Percentiles rank a stretch among this genome's conserved stretches.
These are phyloP conservation scores for Ceratocystis alfenasii DNA, from an alignment of 2,329 filamentous ascomycete species.

Conservation along the genomic window DNA sequence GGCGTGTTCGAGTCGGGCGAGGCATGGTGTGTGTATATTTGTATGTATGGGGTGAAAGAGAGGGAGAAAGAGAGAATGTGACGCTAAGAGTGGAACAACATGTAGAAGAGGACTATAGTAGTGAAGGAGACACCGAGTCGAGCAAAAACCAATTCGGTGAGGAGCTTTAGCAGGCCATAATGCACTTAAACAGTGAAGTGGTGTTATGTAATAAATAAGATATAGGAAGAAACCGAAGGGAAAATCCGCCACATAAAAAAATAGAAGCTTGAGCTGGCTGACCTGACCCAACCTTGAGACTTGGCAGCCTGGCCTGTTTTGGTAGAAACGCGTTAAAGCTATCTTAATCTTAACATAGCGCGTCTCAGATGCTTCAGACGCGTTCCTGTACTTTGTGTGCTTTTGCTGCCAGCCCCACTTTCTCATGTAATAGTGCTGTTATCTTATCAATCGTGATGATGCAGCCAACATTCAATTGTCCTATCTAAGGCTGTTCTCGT, in stretches of 20 bases:
- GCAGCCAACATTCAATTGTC: background rate
- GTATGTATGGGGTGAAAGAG: background rate
- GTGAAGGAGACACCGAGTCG: too few species aligned
- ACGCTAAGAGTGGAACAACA: background rate
- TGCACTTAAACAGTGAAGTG: background rate
- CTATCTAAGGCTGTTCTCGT: too few species aligned
- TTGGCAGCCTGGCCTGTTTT: background rate
- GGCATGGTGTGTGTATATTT: slow-evolving; percentile 19
- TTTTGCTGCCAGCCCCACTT: background rate
- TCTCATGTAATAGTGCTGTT: background rate
- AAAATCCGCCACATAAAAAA: background rate
- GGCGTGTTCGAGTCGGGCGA: slow-evolving; percentile 23
- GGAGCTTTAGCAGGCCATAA: too few species aligned
- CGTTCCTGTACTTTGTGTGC: background rate
- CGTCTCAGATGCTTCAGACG: background rate
- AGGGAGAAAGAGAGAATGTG: background rate
- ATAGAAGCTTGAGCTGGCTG: background rate
- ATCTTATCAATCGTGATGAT: slow-evolving; percentile 6
- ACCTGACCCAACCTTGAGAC: background rate
- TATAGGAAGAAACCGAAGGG: background rate
- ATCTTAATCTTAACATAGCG: background rate
- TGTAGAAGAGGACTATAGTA: too few species aligned
- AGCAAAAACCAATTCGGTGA: too few species aligned
- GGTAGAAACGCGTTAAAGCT: slow-evolving; percentile 21
- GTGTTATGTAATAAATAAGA: background rate